phyloP scores from a whole-genome alignment of 73 alveolate species.

The Blepharisma japonicum region DNA sequence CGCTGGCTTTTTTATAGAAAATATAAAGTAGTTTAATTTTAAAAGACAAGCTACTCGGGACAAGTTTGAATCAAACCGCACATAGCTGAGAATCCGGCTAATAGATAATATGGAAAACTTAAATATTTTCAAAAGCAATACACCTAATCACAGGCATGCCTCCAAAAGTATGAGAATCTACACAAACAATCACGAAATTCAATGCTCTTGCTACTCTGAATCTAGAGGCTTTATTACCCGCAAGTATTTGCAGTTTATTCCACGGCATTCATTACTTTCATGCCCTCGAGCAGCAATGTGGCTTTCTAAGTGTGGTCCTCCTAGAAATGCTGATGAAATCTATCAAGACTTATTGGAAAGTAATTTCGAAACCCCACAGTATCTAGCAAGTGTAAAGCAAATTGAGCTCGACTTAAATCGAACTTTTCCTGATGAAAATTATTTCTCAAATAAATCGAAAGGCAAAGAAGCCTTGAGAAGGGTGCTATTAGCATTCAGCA shows the following conservation, averaged over 20 bases:
- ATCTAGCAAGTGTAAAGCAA: not conserved
- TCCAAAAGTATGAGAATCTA: too few relatives aligned
- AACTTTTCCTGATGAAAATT: constrained; percentile 33
- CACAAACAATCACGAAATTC: not conserved
- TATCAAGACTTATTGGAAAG: not conserved
- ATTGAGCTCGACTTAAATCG: constrained; percentile 25
- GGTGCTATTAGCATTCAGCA: constrained; percentile 50
- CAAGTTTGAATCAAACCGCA: too few relatives aligned
- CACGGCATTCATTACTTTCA: not conserved
- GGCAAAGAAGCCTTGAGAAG: constrained; percentile 18
- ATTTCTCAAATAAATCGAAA: constrained; percentile 1
- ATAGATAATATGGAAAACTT: too few relatives aligned
- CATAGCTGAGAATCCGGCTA: too few relatives aligned
- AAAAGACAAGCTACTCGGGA: too few relatives aligned
- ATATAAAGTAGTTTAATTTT: too few relatives aligned
- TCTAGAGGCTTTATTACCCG: not conserved
- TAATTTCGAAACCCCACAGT: constrained; percentile 9
- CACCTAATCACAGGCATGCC: too few relatives aligned
- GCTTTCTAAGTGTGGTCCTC: constrained; percentile 9
- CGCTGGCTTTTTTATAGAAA: too few relatives aligned
- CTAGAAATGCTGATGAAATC: constrained; percentile 3
- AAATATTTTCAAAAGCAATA: too few relatives aligned
- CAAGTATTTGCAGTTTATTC: not conserved
- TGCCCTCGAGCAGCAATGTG: constrained; percentile 14
- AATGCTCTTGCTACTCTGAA: constrained; percentile 18